Percentiles rank a stretch among this genome's conserved stretches.
Conservation (phyloP, 345 rosid species). For the Sisymbrium altissimum region DNA sequence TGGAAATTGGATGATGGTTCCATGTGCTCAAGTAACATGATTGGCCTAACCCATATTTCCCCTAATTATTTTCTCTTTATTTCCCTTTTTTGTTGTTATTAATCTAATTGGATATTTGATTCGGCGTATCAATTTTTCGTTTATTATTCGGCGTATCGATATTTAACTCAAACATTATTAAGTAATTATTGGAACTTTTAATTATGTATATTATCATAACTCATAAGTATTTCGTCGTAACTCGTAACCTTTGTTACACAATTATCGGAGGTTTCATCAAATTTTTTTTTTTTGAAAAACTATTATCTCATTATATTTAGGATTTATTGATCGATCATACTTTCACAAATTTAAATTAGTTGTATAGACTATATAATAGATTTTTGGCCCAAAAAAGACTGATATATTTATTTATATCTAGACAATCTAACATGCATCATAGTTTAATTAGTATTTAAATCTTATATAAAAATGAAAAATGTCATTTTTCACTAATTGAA, state of each 20-base stretch:
- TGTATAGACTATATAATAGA: too few species aligned
- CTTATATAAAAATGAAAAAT: neutral
- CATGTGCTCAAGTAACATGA: conserved; percentile 38
- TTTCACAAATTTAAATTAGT: neutral
- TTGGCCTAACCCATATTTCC: conserved; percentile 22
- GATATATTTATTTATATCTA: neutral
- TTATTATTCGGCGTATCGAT: neutral
- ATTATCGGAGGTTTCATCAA: neutral
- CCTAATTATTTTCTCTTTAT: neutral
- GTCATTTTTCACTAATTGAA: neutral
- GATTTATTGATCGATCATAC: neutral
- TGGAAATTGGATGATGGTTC: conserved; percentile 23
- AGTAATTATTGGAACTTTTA: conserved; percentile 2
- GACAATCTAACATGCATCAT: neutral
- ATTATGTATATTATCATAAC: neutral
- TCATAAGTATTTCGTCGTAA: neutral
- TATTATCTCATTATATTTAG: neutral
- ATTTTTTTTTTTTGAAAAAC: too few species aligned
- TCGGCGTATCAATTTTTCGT: conserved; percentile 15
- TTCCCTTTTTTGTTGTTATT: neutral
- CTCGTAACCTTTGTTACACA: neutral
- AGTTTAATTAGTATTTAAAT: neutral
- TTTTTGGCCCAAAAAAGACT: too few species aligned
- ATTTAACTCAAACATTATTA: conserved; percentile 10
- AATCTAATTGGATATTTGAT: conserved; percentile 10